Evolutionary conservation across 176 grass and related monocot genomes (phyloP), one percentile per base, ranked within the genome.

Genomic region (Juncus inflexus): DNA sequence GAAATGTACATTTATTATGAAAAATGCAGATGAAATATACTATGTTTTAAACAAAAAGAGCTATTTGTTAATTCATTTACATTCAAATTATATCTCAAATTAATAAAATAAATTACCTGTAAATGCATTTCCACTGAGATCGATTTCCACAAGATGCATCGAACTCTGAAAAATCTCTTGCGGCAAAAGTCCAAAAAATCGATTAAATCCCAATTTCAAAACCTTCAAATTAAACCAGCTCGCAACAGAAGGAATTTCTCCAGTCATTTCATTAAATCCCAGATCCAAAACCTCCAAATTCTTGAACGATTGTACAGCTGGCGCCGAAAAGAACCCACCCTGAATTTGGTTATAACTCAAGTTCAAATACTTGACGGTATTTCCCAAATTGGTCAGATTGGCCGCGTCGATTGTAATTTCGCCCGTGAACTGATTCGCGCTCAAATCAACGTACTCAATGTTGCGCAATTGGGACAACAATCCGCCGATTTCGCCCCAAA

Each of bases 121-220:
- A 78, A 99, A 92, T 59, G 72, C 80, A 63, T 99, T 92, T 77
- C 68, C n/a, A 72, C 89, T 92, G 69, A 99, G 95, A 89, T 99
- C 95, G 50, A 99, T 70, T 65, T 92, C 83, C 3, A 76, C 36
- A 61, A 94, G 67, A 52, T 80, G 75, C 85, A 94, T 86, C 1
- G 85, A 84, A 37, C 79, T 99, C 55, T 86, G 76, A 56, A 92
- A 77, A 39, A 92, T 74, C 5, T 63, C 60, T 61, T 81, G 75
- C 0, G 95, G 95, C 76, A 94, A 69, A 78, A 78, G 75, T 58
- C 89, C 95, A 55, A 79, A 80, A 16, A 92, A 70, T 6, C 72
- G 67, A 80, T 87, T 99, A 3, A 69, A 76, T 3, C 79, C 76
- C 6, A 80, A 76, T 55, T 68, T 80, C 63, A 99, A 81, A 52